Base-by-base conservation (phyloP, 148 eudicot species). In the Amaranthus palmeri region DNA sequence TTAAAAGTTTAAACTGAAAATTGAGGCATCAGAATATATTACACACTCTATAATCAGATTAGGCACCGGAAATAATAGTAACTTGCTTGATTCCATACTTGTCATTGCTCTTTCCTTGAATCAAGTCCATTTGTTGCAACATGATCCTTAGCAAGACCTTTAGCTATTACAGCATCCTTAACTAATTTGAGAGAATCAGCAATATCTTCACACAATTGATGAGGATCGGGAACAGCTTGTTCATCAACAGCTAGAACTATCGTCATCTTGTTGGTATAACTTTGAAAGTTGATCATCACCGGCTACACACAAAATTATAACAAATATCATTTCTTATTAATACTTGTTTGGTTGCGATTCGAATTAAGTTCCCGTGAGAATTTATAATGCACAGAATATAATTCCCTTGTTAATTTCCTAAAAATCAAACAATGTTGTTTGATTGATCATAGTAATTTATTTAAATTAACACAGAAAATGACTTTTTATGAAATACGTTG, bases 251-350 rank as follows among this genome's bases (percentile, higher is more conserved):
- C 83, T 41, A 82, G 5, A n/a, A 76, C 80, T 70, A 85, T 52
- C 18, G 84, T 85, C 85, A 85, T 85, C 76, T 80, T 76, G 77
- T 82, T 80, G 3, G 58, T 74, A 54, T 84, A 82, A 71, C 87
- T 84, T 66, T 82, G 87, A 54, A 84, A 80, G 62, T 84, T 80
- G 10, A 86, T 86, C 87, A 86, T 82, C 80, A 84, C 44, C 7
- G 72, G 86, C 90, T 86, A 76, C 58, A 78, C 8, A 5, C 18
- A 44, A 36, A 10, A n/a, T 50, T 11, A 7, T 58, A 40, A 42
- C 42, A n/a, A 44, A 13, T 5, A 10, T 4, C 43, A 44, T 13
- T 46, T n/a, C n/a, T n/a, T 15, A 67, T 15, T 15, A 5, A 6
- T 10, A 18, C 36, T 12, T 18, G 67, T 11, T 36, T 5, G 1